Evolutionary conservation across 2,329 filamentous ascomycete genomes (phyloP), one percentile per base, ranked within the genome.

Genomic region (Phoma sp.): DNA sequence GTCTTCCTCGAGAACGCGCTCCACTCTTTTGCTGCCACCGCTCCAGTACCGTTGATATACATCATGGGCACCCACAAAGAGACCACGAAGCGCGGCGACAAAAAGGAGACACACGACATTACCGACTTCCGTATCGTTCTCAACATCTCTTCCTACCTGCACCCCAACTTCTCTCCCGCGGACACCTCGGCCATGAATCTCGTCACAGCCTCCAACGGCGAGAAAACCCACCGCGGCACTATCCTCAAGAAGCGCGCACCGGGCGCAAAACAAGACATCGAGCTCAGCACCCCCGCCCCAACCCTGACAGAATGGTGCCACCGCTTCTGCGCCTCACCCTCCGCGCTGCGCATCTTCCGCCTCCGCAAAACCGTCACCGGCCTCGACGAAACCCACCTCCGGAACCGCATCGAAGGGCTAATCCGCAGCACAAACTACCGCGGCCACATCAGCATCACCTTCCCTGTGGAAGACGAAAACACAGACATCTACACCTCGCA

Each of bases 341-440:
- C 84, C 1, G 77, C 77, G 8, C 77, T 91, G 31, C 88, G 88
- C 67, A 71, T 74, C 51, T 80, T 81, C 61, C 75, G 77, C 8
- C 64, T 80, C 7, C 62, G 64, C 12, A 73, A 77, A 22, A 60
- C 60, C n/a, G 77, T 91, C 43, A 72, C 78, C 0, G 88, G 88
- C 21, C 84, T 90, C 70, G 84, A 92, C 67, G 78, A 82, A 51
- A 77, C 79, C 1, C 72, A 75, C 39, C 73, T 92, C 19, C 76
- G 78, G 38, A 67, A 75, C 15, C 78, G 82, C 6, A 73, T 92
- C 19, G 78, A 81, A 52, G 75, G 70, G n/a, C 73, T 90, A 2
- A 82, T 91, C 17, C 79, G 83, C 29, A 77, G 80, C 17, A 90
- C 88, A 4, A 86, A 87, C 69, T 93, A 92, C 76, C 82, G 83